Evolutionary conservation across 768 basidiomycete species (phyloP).

Genomic region (Cyathus striatus): DNA sequence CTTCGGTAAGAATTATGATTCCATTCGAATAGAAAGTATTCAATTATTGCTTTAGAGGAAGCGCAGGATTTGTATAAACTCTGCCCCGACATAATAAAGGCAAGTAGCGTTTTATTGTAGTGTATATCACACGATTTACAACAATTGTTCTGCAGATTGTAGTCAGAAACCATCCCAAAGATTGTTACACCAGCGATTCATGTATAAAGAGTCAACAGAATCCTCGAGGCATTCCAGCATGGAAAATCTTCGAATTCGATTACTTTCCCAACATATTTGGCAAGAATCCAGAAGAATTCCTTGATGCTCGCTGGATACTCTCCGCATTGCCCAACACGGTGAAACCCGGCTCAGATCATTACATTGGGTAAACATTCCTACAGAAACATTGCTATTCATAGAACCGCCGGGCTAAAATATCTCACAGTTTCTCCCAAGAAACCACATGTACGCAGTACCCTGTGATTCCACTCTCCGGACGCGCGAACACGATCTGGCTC

Average conservation of each 20-base stretch:
- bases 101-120: constrained; percentile 8
- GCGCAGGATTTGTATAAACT: constrained; percentile 21
- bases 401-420: constrained; percentile 2
- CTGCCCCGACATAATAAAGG: constrained; percentile 25
- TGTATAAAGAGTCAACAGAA: constrained; percentile 21
- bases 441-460: constrained; percentile 14
- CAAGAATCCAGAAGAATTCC: constrained; percentile 7
- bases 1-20: constrained; percentile 13
- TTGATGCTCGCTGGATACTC: constrained; percentile 25
- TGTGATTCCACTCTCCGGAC: constrained; percentile 17
- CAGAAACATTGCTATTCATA: background rate
- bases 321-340: constrained; percentile 17
- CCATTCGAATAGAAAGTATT: background rate
- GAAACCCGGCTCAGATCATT: constrained; percentile 11
- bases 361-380: constrained; percentile 12
- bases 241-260: constrained; percentile 29
- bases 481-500: constrained; percentile 18
- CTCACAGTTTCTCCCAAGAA: constrained; percentile 25
- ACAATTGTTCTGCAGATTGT: constrained; percentile 17
- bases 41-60: constrained; percentile 8
- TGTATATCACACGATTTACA: background rate
- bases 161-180: constrained; percentile 16
- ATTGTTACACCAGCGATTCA: constrained; percentile 15
- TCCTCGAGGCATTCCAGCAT: constrained; percentile 26
- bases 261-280: constrained; percentile 20